Conservation (phyloP, 352 stramenopile genomes). For the Globisporangium canariense region DNA sequence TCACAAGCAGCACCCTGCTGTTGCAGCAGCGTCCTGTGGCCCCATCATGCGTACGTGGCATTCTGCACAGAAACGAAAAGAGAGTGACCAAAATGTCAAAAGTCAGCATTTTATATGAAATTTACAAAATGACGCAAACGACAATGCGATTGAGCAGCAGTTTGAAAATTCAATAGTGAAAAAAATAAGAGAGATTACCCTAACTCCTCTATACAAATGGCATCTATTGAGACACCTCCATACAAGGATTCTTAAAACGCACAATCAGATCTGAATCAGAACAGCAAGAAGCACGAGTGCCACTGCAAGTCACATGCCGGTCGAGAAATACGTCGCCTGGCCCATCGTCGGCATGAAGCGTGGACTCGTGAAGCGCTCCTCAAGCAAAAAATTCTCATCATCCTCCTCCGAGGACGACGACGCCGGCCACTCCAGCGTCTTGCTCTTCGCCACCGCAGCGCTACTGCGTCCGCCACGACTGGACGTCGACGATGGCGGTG, state of each 20-base stretch:
- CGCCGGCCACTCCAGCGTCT: neutral
- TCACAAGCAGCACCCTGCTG: neutral
- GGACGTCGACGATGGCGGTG: too few species aligned
- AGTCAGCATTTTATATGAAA: neutral
- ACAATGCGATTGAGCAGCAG: neutral
- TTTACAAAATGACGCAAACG: neutral
- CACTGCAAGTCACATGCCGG: neutral
- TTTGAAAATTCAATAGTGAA: too few species aligned
- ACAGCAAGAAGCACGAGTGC: neutral
- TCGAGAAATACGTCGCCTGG: conserved; percentile 8
- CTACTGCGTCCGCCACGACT: neutral
- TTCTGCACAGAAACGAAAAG: neutral
- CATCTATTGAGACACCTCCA: too few species aligned
- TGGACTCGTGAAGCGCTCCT: conserved; percentile 5
- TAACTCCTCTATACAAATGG: too few species aligned
- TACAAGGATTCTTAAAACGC: neutral
- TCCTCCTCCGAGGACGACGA: conserved; percentile 14
- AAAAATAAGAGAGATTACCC: too few species aligned
- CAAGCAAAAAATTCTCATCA: conserved; percentile 8
- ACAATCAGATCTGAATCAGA: neutral
- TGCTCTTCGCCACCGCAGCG: conserved; percentile 3
- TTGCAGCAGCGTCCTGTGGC: neutral
- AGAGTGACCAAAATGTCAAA: neutral
- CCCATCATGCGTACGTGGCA: too few species aligned
- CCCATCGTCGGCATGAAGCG: conserved; percentile 9